Evolutionary conservation across 1,284 basidiomycete species (phyloP).

Genomic region (Peniophora sp.): DNA sequence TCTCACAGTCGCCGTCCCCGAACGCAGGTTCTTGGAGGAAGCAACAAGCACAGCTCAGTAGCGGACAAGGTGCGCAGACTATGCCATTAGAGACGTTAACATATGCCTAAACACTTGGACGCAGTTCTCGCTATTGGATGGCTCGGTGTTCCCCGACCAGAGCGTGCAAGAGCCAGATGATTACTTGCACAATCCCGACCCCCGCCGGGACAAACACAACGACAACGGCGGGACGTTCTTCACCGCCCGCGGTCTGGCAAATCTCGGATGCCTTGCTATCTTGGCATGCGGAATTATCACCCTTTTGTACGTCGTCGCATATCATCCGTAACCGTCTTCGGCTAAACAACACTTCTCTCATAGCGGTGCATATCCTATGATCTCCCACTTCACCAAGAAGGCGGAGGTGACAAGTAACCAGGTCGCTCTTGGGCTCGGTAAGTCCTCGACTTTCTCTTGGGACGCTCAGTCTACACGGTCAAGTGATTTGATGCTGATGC

Average conservation of each 20-base stretch:
- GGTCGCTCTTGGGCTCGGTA: background rate
- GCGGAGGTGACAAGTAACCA: background rate
- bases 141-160: background rate
- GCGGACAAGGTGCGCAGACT: background rate
- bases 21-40: background rate
- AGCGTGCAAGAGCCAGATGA: constrained; percentile 3
- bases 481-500: background rate
- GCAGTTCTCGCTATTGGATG: background rate
- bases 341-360: background rate
- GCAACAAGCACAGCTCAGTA: background rate
- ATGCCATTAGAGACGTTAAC: background rate
- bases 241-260: constrained; percentile 27
- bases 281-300: constrained; percentile 20
- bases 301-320: constrained; percentile 4
- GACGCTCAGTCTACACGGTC: background rate
- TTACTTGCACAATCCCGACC: constrained; percentile 33
- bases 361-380: constrained; percentile 34
- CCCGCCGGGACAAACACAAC: constrained; percentile 23
- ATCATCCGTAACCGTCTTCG: background rate
- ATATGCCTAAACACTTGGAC: background rate
- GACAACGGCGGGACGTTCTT: constrained; percentile 26
- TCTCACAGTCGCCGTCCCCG: background rate
- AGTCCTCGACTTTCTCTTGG: background rate
- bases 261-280: constrained; percentile 28
- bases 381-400: constrained; percentile 23